Evolutionary conservation across 2,329 filamentous ascomycete species (phyloP), one percentile per base, ranked within the genome.

Genomic region (Fusarium oligoseptatum): DNA sequence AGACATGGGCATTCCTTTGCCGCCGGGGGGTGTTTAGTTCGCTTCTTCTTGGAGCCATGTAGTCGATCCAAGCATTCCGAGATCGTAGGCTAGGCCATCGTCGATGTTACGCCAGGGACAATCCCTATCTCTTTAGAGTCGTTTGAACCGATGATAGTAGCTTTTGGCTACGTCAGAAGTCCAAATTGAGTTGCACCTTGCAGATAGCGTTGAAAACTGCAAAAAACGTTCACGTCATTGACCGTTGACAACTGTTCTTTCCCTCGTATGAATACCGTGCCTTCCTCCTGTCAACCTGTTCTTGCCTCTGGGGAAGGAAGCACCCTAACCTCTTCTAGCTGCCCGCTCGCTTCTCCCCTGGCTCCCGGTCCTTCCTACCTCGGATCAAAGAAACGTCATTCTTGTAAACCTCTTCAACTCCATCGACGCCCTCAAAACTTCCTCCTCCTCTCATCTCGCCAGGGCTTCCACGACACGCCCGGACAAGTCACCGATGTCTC

Each of bases 151-250:
- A 50, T 11, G 37, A 39, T 15, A 37, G 22, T 39, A 60, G 34
- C 27, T 17, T 20, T 45, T 11, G 34, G 29, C 43, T 36, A 41
- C 20, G 43, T 64, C 55, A 48, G 58, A 61, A 50, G 37, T 27
- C n/a, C 29, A 37, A 61, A 55, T 64, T 63, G 24, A 65, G 71
- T 63, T 68, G 61, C 27, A 60, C 29, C 20, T 45, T 70, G 67
- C 63, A 63, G 58, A 52, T 60, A 39, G 22, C 55, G 48, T 58
- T 48, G 55, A 12, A 34, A 62, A 20, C 52, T 37, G 17, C 36
- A 61, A 60, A 60, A 36, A 36, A 45, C 58, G 43, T 50, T 22
- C 48, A 56, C 36, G 50, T 55, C 65, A 60, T 75, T 55, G 48
- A 50, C 41, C 48, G 48, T 55, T 55, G 61, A 24, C 29, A 10